Evolutionary conservation across 2,329 filamentous ascomycete species (phyloP), one percentile per base, ranked within the genome.

Genomic region (Tolypocladium inflatum): DNA sequence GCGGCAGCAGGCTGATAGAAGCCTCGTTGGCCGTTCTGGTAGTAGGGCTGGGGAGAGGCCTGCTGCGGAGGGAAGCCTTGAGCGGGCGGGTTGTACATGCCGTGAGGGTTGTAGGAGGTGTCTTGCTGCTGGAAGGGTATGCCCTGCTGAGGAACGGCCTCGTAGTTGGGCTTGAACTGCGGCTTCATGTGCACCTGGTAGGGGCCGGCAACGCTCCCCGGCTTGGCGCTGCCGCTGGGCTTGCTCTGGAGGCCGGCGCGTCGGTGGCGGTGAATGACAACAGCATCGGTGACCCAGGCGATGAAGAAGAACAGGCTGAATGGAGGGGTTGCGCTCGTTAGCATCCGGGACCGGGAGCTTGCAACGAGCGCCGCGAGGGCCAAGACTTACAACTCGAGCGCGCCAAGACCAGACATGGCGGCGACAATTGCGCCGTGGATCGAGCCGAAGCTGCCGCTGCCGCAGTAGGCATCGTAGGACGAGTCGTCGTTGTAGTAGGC

Each of bases 191-290:
- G 54, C 41, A 56, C 38, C 54, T 48, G 56, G 55, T 54, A 58
- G 21, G 56, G 33, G 50, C 61, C 55, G n/a, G 38, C 41, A 21
- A 45, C 54, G 8, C 57, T 26, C 13, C 26, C 33, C 3, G 43
- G 30, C 37, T 54, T 48, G 37, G 64, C 54, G 9, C 15, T 6
- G 43, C 11, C 23, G 7, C 13, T 15, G 17, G 75, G 72, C 60
- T 62, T 70, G 63, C 66, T 70, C 63, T 74, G 76, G 7, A 77
- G 69, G 21, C 77, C 76, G 11, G 70, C 71, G 48, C 68, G 68
- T 58, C 78, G 76, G 62, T 80, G 78, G 17, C 74, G 71, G 63
- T 74, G 69, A 15, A 79, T 67, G 58, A 71, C 69, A 9, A 78
- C 65, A 59, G 71, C 64, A 64, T 77, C 72, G 6, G 78, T 69